Evolutionary conservation across 495 filamentous ascomycete genomes (phyloP), one percentile per base, ranked within the genome.

Genomic region (Aspergillus sclerotioniger): DNA sequence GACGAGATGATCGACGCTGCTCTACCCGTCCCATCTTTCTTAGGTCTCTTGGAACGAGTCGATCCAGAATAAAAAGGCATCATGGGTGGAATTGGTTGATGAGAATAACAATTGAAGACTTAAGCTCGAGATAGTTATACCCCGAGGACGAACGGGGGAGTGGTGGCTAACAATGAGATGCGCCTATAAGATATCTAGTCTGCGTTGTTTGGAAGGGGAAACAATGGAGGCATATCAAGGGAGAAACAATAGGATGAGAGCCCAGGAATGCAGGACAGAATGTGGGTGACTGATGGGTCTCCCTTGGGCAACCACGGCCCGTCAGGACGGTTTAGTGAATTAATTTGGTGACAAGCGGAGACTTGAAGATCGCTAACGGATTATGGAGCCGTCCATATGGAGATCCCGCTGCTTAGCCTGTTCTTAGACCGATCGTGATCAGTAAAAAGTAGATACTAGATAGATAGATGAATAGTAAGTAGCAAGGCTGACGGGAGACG

Each of bases 31-130:
- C 65, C 63, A 53, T 76, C 70, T 53, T 73, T 76, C 50, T 59
- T 71, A 8, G 67, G 32, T 54, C 67, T 73, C 56, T 65, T 70
- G 16, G 65, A 61, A 45, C 62, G 71, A 58, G 62, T 57, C 43
- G 64, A 64, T 20, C 52, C 58, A 28, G 59, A 61, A 53, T 71
- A 65, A 58, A 69, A 58, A 47, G 69, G 70, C 74, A 77, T 76
- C 55, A 16, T 63, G 63, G 55, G 44, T 2, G 57, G 45, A 49
- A 53, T 16, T 28, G 12, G 20, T 15, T 19, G 16, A 55, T 41
- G 46, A 56, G 33, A 56, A 19, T 44, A 61, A 54, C 16, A 32
- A 56, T 43, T 35, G 21, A 17, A 25, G 5, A 25, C 25, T 25
- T 25, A 25, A 25, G 28, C 19, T 16, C 39, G 51, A 56, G 20